A percentile compares a stretch with the other conserved stretches of the same genome.
These are phyloP conservation scores for Pichia ethanolica DNA, from an alignment of 805 yeast genomes.

Conservation along the genomic window DNA sequence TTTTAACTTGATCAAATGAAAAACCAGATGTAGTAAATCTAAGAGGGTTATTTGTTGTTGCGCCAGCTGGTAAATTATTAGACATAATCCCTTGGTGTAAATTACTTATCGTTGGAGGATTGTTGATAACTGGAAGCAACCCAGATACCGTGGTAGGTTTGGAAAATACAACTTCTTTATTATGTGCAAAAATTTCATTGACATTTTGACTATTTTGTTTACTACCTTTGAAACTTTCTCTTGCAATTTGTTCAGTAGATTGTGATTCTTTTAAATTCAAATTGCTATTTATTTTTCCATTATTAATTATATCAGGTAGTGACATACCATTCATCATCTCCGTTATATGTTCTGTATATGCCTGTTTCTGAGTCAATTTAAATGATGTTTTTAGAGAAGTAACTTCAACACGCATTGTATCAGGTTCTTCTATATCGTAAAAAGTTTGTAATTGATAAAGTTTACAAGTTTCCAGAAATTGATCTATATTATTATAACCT, in stretches of 20 bases:
- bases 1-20: no score
- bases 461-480: constrained; percentile 48
- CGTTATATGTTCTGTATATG: constrained; percentile 38
- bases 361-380: constrained; percentile 34
- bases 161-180: neutral
- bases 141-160: neutral
- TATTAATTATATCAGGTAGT: constrained; percentile 32
- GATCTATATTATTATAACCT: constrained; percentile 58
- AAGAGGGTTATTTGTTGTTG: no score
- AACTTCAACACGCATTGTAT: constrained; percentile 31
- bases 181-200: constrained; percentile 3
- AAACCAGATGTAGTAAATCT: no score
- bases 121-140: no score
- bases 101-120: no score
- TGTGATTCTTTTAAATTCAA: constrained; percentile 12
- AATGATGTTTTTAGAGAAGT: constrained; percentile 31
- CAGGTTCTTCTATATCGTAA: constrained; percentile 24
- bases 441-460: constrained; percentile 51
- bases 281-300: constrained; percentile 24
- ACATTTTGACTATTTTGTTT: constrained; percentile 9
- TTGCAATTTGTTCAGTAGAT: constrained; percentile 17
- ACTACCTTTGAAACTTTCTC: constrained; percentile 17
- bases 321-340: constrained; percentile 26
- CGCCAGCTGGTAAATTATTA: no score
- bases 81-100: no score